A percentile compares a stretch with the other conserved stretches of the same genome.
Evolutionary conservation across 768 basidiomycete genomes (phyloP).

Genomic region (Mycena alexandri): DNA sequence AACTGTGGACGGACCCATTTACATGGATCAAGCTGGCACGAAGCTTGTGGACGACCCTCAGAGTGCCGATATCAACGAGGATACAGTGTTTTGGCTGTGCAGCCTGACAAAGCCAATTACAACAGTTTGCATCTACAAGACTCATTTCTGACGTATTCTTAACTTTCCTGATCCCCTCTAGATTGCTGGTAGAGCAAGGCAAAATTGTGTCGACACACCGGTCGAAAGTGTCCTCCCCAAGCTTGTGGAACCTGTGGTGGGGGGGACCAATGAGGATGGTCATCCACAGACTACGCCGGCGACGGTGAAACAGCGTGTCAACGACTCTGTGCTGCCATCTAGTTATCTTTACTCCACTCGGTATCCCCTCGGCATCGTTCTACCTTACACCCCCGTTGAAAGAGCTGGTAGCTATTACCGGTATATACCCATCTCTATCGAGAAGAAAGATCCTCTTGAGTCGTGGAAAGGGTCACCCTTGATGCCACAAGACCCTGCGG

Average conservation of each 20-base stretch:
- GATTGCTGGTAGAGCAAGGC: slow-evolving; percentile 48
- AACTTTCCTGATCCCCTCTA: slow-evolving; percentile 1
- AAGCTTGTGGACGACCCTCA: slow-evolving; percentile 15
- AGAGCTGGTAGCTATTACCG: slow-evolving; percentile 22
- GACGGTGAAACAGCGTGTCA: no score
- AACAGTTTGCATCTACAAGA: background rate
- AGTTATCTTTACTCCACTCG: slow-evolving; percentile 41
- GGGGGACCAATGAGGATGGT: slow-evolving; percentile 30
- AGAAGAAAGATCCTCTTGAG: slow-evolving; percentile 28
- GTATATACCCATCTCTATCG: slow-evolving; percentile 37
- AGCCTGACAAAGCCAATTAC: slow-evolving; percentile 30
- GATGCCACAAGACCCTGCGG: slow-evolving; percentile 34
- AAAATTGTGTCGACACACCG: slow-evolving; percentile 42
- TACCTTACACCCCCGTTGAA: slow-evolving; percentile 35
- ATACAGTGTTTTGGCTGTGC: slow-evolving; percentile 29
- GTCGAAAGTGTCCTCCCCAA: slow-evolving; percentile 43
- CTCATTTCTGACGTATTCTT: no score
- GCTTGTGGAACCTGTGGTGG: slow-evolving; percentile 43
- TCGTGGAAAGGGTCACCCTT: slow-evolving; percentile 24
- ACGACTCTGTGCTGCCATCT: slow-evolving; percentile 41
- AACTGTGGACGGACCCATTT: slow-evolving; percentile 7
- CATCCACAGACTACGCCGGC: slow-evolving; percentile 37
- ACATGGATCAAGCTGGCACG: slow-evolving; percentile 11
- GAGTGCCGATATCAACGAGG: slow-evolving; percentile 16
- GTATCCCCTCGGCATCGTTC: slow-evolving; percentile 40